Evolutionary conservation across 192 early-diverging fungal species (phyloP), one percentile per base, ranked within the genome.

Genomic region (Coemansia sp.): DNA sequence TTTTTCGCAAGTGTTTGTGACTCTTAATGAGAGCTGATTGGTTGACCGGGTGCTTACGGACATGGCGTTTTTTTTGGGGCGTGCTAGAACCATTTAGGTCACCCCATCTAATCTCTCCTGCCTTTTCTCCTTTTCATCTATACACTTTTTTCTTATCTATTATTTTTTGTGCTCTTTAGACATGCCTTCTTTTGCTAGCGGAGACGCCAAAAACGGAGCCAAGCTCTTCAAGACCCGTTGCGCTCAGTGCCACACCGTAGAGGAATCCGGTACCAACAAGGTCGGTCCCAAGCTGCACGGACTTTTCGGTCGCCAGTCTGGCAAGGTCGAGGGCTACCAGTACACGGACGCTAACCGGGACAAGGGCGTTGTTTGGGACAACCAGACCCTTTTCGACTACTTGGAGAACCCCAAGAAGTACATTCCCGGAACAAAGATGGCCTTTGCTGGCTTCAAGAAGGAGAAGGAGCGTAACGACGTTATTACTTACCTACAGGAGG

Each of bases 381-480:
- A 96, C 66, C 82, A 98, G 60, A 90, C 94, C 61, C 88, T 98
- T 72, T 98, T 96, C 79, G 86, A 91, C 28, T 97, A 98, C 88
- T 88, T 93, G 47, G 94, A 95, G 90, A 97, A 98, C 89, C 96
- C 96, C 69, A 98, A 97, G 88, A 98, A 95, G 92, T 93, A 90
- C 79, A 93, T 93, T 65, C 90, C 88, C 34, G 90, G 91, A 53
- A 98, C 96, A 67, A 96, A 95, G 91, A 98, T 98, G 96, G 94
- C 95, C 61, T 98, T 98, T 81, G 92, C 92, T 64, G 74, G 81
- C 35, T 85, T 87, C 74, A 87, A 86, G 80, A 86, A 86, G 78
- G 58, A 64, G 37, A 88, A 91, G 83, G 90, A 93, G 37, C 87
- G 89, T 62, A 86, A 87, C 71, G 95, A 97, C 79, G 85, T 95